Evolutionary conservation across 163 green algal species (phyloP), one percentile per base, ranked within the genome.

Genomic region (Chlorella variabilis): DNA sequence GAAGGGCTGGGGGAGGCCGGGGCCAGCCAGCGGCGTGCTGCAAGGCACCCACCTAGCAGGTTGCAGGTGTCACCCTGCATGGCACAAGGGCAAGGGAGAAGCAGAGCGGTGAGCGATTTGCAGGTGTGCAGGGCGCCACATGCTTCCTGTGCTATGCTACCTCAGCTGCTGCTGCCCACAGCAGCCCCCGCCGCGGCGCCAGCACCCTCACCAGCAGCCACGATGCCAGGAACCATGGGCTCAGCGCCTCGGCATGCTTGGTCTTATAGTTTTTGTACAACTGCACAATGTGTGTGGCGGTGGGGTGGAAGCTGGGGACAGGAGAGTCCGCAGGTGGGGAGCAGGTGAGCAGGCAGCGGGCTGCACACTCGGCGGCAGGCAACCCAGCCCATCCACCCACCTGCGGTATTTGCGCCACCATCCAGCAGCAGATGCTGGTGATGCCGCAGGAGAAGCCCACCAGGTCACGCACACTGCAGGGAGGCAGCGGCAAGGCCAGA

Each of bases 31-130:
- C 54, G 23, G 54, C 13, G 6, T 21, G 25, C 23, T n/a, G 4
- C 20, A 4, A 31, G 27, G 34, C 58, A 75, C 90, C 95, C 0
- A 95, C n/a, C 96, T 42, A 98, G 70, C n/a, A 99, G 88, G 82
- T 98, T 98, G 75, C 87, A 92, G 3, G 94, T 96, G 88, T 99
- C 96, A 4, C 96, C 96, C 82, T 93, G 84, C 69, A 23, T n/a
- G n/a, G n/a, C n/a, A n/a, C n/a, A n/a, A n/a, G n/a, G 39, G 69
- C 54, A n/a, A 15, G 54, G 54, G 38, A 41, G n/a, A 68, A n/a
- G 54, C 6, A 71, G 13, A 13, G 21, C 54, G 41, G 18, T 73
- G 59, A 5, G 20, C 25, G 33, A 41, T 15, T n/a, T n/a, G 54
- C 20, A 63, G 18, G 54, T 9, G 54, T 63, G 54, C 23, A 29